Evolutionary conservation across 352 stramenopile genomes (phyloP).

Genomic region (Globisporangium paddicum): DNA sequence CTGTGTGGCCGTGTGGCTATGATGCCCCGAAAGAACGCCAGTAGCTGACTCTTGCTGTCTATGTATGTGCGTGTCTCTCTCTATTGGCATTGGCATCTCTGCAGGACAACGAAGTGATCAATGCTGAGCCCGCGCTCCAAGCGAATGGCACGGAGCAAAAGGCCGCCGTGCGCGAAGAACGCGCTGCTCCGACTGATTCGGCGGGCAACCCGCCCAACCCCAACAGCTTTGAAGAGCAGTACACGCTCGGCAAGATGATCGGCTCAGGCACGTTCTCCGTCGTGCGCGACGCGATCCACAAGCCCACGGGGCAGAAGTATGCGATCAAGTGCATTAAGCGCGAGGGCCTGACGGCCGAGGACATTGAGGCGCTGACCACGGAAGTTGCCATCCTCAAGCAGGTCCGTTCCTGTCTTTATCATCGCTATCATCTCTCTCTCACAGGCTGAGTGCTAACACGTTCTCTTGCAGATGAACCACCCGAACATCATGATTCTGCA

Average conservation of each 20-base stretch:
- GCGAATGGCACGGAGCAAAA: constrained; percentile 29
- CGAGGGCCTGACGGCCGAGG: constrained; percentile 73
- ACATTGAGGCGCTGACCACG: constrained; percentile 85
- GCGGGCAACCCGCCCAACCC: constrained; percentile 29
- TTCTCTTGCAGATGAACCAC: constrained; percentile 75
- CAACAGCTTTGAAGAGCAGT: constrained; percentile 82
- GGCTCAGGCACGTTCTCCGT: constrained; percentile 89
- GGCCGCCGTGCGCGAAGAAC: constrained; percentile 16
- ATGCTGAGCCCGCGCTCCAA: constrained; percentile 30
- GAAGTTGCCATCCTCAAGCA: constrained; percentile 85
- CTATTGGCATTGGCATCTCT: neutral
- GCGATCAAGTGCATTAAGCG: constrained; percentile 93
- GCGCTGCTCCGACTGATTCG: constrained; percentile 10
- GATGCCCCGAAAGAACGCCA: neutral
- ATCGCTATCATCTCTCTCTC: neutral
- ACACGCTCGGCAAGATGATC: constrained; percentile 83
- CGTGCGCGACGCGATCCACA: constrained; percentile 81
- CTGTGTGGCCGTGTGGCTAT: neutral
- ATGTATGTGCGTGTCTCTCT: too few relatives aligned
- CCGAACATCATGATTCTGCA: constrained; percentile 92
- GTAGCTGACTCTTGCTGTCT: constrained; percentile 1
- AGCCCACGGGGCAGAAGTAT: constrained; percentile 79
- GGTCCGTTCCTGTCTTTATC: constrained; percentile 30
- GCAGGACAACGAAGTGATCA: constrained; percentile 35
- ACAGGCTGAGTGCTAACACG: neutral